These are phyloP conservation scores for Aspergillus conjunctus DNA, from an alignment of 495 filamentous ascomycete species.

Conservation along the genomic window DNA sequence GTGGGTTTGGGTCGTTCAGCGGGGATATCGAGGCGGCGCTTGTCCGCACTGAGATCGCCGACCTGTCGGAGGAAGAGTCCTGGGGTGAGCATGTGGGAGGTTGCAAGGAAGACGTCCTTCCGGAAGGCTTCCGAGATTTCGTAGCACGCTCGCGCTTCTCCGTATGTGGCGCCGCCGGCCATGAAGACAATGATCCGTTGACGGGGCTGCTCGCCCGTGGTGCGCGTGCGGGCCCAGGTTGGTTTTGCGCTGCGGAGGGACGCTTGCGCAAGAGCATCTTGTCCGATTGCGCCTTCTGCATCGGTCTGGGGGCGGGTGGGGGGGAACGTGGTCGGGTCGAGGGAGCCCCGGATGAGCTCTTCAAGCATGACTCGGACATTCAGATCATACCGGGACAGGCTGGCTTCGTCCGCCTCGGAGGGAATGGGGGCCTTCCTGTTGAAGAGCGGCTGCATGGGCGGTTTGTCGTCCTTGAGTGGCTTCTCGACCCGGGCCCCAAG, in stretches of 20 bases:
- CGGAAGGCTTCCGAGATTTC: constrained; percentile 70
- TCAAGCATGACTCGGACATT: constrained; percentile 68
- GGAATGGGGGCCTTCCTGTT: constrained; percentile 53
- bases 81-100: constrained; percentile 87
- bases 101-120: constrained; percentile 87
- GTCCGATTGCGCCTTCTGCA: constrained; percentile 56
- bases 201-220: constrained; percentile 73
- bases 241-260: constrained; percentile 88
- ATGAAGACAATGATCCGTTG: constrained; percentile 95
- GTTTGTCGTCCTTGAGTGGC: constrained; percentile 73
- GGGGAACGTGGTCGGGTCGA: constrained; percentile 68
- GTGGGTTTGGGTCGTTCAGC: constrained; percentile 76
- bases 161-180: constrained; percentile 93
- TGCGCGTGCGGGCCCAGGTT: constrained; percentile 86
- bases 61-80: constrained; percentile 79
- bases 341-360: constrained; percentile 60
- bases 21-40: constrained; percentile 75
- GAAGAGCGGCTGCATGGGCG: constrained; percentile 66
- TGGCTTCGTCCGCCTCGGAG: constrained; percentile 48
- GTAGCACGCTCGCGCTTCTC: constrained; percentile 86
- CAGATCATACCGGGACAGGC: constrained; percentile 52
- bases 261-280: constrained; percentile 62
- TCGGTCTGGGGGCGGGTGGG: constrained; percentile 77
- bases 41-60: constrained; percentile 72
- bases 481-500: constrained; percentile 77